Conservation (phyloP, 2,329 filamentous ascomycete species). For the Pezicula rhizophila region DNA sequence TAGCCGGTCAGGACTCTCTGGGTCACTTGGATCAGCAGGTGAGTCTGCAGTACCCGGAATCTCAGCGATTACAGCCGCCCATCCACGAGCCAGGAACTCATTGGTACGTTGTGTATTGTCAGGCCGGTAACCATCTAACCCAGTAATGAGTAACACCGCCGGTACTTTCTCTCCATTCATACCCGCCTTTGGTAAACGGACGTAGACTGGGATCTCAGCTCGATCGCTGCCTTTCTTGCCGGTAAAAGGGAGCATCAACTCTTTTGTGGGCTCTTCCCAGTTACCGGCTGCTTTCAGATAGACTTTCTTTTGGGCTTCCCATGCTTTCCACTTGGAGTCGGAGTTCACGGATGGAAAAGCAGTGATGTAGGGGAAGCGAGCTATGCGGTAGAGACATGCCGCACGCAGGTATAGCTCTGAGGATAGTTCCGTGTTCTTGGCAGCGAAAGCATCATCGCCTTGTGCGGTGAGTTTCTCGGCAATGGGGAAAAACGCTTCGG, state of each 20-base stretch:
- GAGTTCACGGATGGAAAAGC: constrained; percentile 33
- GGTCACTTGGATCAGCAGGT: constrained; percentile 56
- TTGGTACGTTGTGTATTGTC: constrained; percentile 56
- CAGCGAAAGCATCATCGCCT: constrained; percentile 43
- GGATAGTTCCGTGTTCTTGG: constrained; percentile 46
- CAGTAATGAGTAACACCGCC: constrained; percentile 51
- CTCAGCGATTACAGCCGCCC: constrained; percentile 56
- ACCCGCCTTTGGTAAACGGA: constrained; percentile 49
- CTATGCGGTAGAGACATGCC: constrained; percentile 67
- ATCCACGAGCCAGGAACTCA: constrained; percentile 57
- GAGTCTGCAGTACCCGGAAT: constrained; percentile 64
- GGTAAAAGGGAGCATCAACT: constrained; percentile 57
- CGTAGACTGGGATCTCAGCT: constrained; percentile 54
- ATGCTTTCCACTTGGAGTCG: constrained; percentile 53
- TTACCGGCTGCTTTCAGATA: constrained; percentile 50
- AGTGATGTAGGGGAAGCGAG: constrained; percentile 58
- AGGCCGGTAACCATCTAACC: constrained; percentile 56
- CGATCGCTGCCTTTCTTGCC: constrained; percentile 42
- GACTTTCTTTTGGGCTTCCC: constrained; percentile 57
- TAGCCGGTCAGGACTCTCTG: constrained; percentile 52
- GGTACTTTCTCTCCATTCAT: constrained; percentile 32
- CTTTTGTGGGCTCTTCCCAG: constrained; percentile 54
- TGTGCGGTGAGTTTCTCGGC: constrained; percentile 49
- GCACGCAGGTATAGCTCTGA: constrained; percentile 62
- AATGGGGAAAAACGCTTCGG: constrained; percentile 53